A percentile compares a stretch with the other conserved stretches of the same genome.
Conservation (phyloP, 2,329 filamentous ascomycete genomes). For the Penicillium thymicola region DNA sequence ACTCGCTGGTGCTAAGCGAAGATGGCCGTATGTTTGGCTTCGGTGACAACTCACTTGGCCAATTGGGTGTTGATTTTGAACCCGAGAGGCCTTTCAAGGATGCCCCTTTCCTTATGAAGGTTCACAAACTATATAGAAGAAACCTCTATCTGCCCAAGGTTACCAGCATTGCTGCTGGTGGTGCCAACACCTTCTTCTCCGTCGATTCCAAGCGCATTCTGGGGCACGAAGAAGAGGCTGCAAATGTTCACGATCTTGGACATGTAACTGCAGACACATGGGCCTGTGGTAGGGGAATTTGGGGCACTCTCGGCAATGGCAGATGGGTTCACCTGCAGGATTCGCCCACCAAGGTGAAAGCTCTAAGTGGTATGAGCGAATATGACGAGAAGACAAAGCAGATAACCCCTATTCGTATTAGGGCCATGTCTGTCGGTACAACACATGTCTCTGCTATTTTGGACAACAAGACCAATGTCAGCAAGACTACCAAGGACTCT, state of each 20-base stretch:
- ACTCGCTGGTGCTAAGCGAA: conserved; percentile 75
- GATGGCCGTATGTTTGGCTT: conserved; percentile 79
- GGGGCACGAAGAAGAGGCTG: conserved; percentile 43
- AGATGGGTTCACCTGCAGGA: conserved; percentile 85
- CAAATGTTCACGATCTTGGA: conserved; percentile 46
- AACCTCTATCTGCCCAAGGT: conserved; percentile 63
- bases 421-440: conserved; percentile 68
- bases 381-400: conserved; percentile 71
- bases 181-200: conserved; percentile 81
- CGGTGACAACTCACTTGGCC: conserved; percentile 88
- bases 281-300: conserved; percentile 82
- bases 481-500: conserved; percentile 49
- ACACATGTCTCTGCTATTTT: conserved; percentile 81
- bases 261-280: conserved; percentile 73
- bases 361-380: conserved; percentile 78
- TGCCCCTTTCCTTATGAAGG: conserved; percentile 66
- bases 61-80: conserved; percentile 76
- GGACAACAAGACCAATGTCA: conserved; percentile 71
- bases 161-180: conserved; percentile 79
- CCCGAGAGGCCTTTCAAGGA: conserved; percentile 62
- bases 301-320: conserved; percentile 77
- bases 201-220: conserved; percentile 69
- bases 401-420: conserved; percentile 73
- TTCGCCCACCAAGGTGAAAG: conserved; percentile 74
- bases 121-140: conserved; percentile 69